Base-by-base conservation (phyloP, 2,329 filamentous ascomycete genomes). In the Sarocladium kiliense region DNA sequence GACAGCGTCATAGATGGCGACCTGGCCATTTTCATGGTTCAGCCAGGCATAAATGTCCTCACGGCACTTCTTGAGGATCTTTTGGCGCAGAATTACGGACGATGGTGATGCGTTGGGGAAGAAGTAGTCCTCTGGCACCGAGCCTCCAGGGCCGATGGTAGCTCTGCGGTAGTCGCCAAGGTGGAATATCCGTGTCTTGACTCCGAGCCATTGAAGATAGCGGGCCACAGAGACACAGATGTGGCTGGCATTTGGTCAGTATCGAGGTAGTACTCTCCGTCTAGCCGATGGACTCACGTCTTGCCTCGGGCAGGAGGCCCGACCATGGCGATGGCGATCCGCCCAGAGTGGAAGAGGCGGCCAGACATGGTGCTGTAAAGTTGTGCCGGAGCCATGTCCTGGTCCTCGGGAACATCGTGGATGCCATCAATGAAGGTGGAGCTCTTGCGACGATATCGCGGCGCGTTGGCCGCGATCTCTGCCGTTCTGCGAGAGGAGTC, bases 291-390 rank as follows among this genome's bases (percentile, higher is more conserved):
- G 41, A 76, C 86, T 69, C 73, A 91, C 81, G 94, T 99, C 75
- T 99, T 99, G 58, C 94, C 94, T 65, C 94, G 86, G 37, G 94
- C 94, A 41, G 94, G 94, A 27, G 97, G 82, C 23, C 94, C 94
- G 62, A 97, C 94, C 69, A 96, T 97, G 61, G 94, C 93, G 64
- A 99, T 97, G 49, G 93, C 93, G 68, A 99, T 99, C 56, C 93
- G 86, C 49, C 94, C 94, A 21, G 94, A 97, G 72, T 99, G 94
- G 70, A 99, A 99, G 27, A 99, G 84, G 41, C 94, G 85, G 50
- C 94, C 94, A 49, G 93, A 97, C 81, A 97, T 96, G 54, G 94
- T 99, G 71, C 91, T 97, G 76, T 99, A 99, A 45, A 99, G 81
- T 75, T 99, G 94, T 62, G 94, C 94, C 27, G 94, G 94, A 4